Percentiles rank a stretch among this genome's conserved stretches.
Conservation (phyloP, 495 filamentous ascomycete genomes). For the Neurospora discreta region DNA sequence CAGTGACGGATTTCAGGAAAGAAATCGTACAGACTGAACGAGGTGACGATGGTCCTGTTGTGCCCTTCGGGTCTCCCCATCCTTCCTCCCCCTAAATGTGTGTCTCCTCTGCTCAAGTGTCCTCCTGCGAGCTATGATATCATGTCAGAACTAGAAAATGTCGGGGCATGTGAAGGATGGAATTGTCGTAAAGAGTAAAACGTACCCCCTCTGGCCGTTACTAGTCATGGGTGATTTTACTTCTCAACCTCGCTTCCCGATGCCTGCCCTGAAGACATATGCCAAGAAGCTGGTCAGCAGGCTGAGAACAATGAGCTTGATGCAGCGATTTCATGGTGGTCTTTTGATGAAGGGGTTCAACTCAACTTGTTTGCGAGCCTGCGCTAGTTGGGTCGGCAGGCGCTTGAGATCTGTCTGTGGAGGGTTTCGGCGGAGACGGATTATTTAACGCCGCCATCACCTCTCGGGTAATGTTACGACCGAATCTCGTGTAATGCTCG, state of each 20-base stretch:
- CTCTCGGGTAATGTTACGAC: not conserved
- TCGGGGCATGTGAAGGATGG: not conserved
- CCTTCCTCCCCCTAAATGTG: not conserved
- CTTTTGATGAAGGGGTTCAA: not conserved
- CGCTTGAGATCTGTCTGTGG: not conserved
- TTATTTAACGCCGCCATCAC: not conserved
- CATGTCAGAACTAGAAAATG: not conserved
- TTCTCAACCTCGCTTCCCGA: not conserved
- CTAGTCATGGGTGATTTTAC: not conserved
- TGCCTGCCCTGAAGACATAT: not conserved
- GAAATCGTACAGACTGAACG: no score
- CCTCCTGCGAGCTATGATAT: not conserved
- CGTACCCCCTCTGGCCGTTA: not conserved
- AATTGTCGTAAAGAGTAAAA: not conserved
- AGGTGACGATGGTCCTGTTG: not conserved
- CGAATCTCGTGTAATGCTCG: not conserved
- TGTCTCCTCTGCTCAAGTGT: not conserved
- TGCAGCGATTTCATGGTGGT: not conserved
- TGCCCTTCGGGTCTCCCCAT: not conserved
- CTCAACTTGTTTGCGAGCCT: not conserved
- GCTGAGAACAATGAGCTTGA: not conserved
- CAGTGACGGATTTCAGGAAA: no score
- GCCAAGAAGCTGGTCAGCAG: not conserved
- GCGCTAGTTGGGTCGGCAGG: not conserved
- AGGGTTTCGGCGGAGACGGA: not conserved